Conservation (phyloP, 345 rosid genomes). For the Eutrema yunnanense region DNA sequence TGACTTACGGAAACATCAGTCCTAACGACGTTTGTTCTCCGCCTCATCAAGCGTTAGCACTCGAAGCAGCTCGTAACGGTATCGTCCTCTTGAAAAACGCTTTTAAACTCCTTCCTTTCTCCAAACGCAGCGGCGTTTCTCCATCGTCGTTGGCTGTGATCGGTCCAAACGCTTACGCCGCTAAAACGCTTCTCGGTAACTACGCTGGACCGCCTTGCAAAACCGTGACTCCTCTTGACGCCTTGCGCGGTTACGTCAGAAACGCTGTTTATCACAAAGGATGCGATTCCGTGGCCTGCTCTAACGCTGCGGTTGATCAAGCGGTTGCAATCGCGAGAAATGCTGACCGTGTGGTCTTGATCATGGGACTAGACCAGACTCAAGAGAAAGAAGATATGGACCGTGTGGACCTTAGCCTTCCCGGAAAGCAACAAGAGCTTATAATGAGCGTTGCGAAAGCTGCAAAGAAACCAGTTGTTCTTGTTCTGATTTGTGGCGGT, state of each 20-base stretch:
- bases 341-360: constrained; percentile 63
- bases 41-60: constrained; percentile 72
- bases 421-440: constrained; percentile 70
- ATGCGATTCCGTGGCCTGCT: constrained; percentile 63
- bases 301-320: constrained; percentile 42
- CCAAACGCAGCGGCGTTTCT: constrained; percentile 33
- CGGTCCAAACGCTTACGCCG: constrained; percentile 71
- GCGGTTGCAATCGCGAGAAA: constrained; percentile 47
- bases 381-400: constrained; percentile 73
- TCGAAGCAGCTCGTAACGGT: constrained; percentile 79
- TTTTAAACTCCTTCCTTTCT: constrained; percentile 51
- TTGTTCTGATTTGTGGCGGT: constrained; percentile 81
- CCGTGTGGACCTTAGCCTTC: constrained; percentile 60
- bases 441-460: constrained; percentile 51
- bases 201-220: constrained; percentile 79
- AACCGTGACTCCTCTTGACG: constrained; percentile 52
- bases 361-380: constrained; percentile 84
- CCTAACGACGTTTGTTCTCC: constrained; percentile 58
- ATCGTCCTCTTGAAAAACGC: constrained; percentile 81
- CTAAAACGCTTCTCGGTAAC: constrained; percentile 65
- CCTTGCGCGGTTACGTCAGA: constrained; percentile 43
- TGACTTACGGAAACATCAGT: constrained; percentile 60
- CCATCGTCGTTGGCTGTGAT: constrained; percentile 58
- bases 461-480: constrained; percentile 58
- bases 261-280: constrained; percentile 46